Conservation (phyloP, 768 basidiomycete species). For the Sarcodon aspratus region DNA sequence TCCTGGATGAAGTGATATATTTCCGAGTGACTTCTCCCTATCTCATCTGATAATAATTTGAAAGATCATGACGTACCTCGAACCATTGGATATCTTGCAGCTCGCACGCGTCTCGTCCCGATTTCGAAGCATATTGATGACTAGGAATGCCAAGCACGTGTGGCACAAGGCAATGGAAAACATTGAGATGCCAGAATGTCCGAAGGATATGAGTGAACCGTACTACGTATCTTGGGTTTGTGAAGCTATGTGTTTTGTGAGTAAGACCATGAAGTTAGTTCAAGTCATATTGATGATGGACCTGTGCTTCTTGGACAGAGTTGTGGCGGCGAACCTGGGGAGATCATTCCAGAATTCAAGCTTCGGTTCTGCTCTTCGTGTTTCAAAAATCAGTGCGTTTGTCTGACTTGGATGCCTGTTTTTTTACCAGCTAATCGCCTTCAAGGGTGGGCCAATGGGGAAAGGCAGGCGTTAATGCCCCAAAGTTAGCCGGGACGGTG, state of each 20-base stretch:
- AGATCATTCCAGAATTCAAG: not conserved
- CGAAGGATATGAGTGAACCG: slow-evolving; percentile 5
- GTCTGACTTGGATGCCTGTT: too few species aligned
- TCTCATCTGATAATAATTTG: not conserved
- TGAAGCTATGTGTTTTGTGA: slow-evolving; percentile 4
- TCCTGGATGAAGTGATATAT: not conserved
- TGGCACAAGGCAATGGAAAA: slow-evolving; percentile 10
- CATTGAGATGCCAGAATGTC: slow-evolving; percentile 5
- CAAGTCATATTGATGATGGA: too few species aligned
- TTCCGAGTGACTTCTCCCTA: not conserved
- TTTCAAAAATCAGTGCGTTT: slow-evolving; percentile 4
- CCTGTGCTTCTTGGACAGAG: not conserved
- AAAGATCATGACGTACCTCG: slow-evolving; percentile 8
- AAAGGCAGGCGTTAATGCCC: not conserved
- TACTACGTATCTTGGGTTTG: slow-evolving; percentile 3
- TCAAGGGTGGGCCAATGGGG: not conserved
- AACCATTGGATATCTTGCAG: slow-evolving; percentile 11
- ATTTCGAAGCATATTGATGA: slow-evolving; percentile 7
- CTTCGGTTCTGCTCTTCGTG: slow-evolving; percentile 3
- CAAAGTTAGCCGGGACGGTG: not conserved
- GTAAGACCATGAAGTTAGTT: not conserved
- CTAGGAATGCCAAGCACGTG: slow-evolving; percentile 7
- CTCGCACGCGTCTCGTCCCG: slow-evolving; percentile 7
- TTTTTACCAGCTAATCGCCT: not conserved
- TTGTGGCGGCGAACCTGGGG: slow-evolving; percentile 2